Base-by-base conservation (phyloP, 73 alveolate species). In the Paramecium caudatum region DNA sequence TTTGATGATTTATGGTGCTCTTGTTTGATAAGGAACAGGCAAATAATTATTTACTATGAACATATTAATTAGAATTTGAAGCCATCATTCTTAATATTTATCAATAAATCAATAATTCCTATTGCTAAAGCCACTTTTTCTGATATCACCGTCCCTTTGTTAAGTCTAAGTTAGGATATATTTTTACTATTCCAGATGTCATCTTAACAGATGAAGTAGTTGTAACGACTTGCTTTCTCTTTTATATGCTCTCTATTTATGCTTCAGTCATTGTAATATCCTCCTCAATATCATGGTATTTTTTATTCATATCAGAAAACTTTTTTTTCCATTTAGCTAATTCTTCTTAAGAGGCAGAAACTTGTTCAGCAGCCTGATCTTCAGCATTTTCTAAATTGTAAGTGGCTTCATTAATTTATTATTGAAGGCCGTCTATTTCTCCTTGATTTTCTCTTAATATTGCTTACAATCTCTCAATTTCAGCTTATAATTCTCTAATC, bases 291-390 rank as follows among this genome's bases (percentile, higher is more conserved):
- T 65, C 49, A 65, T 65, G 83, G 36, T 12, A 65, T 3, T 65
- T 13, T 36, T 36, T 65, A 12, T 65, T 65, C 30, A 65, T 17
- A 0, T 33, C 49, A 9, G 47, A 65, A 32, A 65, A 65, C 32
- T 65, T 65, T 49, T 65, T 65, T 43, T 65, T 65, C 83, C 83
- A 65, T 65, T 65, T 36, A 3, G 83, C 83, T 13, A 65, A 65
- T 33, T 65, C 83, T n/a, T 0, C 17, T 55, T 4, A 23, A 27
- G 23, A 27, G 5, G 80, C 49, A 25, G 27, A 46, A 4, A 33
- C 47, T 65, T 65, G 16, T 32, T 36, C 10, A 0, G 49, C 8
- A 25, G 83, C 83, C 55, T 65, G 19, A n/a, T 65, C 83, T 2
- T 65, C 83, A 10, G 50, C 83, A 65, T 36, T 65, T 36, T 65